A percentile compares a stretch with the other conserved stretches of the same genome.
phyloP scores from a whole-genome alignment of 176 grass and related monocot species.

The Chloris gayana region DNA sequence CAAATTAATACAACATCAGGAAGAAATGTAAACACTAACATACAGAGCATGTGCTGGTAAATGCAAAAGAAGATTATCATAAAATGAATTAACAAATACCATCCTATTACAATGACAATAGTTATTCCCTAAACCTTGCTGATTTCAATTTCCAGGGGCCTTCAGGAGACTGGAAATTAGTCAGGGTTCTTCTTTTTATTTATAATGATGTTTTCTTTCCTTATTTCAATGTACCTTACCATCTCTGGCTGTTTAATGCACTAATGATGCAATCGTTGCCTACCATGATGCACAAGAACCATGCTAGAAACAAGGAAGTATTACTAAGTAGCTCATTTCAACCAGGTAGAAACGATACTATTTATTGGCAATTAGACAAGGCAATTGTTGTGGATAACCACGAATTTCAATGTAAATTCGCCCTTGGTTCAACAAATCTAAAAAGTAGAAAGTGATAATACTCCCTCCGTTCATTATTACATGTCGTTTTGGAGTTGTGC shows the following conservation, averaged over 20 bases:
- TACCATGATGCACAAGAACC: neutral
- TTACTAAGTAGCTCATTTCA: neutral
- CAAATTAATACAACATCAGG: neutral
- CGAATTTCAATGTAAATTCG: neutral
- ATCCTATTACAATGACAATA: constrained; percentile 1
- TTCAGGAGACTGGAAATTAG: constrained; percentile 18
- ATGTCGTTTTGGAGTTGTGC: too few relatives aligned
- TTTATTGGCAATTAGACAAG: neutral
- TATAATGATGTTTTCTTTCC: neutral
- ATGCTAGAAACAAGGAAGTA: neutral
- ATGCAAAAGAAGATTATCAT: neutral
- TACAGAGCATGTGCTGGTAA: constrained; percentile 24
- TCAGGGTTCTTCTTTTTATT: neutral
- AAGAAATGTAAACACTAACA: neutral
- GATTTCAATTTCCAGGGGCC: constrained; percentile 10
- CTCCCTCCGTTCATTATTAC: too few relatives aligned
- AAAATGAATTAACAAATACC: constrained; percentile 21
- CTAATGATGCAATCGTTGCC: neutral
- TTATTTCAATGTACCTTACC: constrained; percentile 16
- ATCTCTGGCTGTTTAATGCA: neutral
- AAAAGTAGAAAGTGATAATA: neutral
- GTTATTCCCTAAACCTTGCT: constrained; percentile 9
- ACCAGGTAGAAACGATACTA: neutral
- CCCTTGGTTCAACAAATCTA: neutral
- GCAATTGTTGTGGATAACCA: neutral